Percentiles rank a stretch among this genome's conserved stretches.
Evolutionary conservation across 352 stramenopile genomes (phyloP).

Genomic region (Phytopythium aichiense): DNA sequence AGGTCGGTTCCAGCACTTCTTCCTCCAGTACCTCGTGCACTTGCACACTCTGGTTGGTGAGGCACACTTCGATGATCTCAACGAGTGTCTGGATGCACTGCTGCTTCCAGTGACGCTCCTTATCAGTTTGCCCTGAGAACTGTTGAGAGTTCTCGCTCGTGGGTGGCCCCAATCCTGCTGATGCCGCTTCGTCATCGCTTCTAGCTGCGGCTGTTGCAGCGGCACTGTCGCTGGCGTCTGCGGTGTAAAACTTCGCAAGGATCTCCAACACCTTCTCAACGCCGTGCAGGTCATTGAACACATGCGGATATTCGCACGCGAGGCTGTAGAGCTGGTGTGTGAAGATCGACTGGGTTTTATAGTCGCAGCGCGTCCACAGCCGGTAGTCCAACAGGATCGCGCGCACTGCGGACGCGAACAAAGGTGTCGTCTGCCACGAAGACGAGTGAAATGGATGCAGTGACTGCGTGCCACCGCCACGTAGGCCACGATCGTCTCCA

Average conservation of each 20-base stretch:
- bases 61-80: constrained; percentile 69
- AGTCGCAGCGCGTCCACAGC: constrained; percentile 55
- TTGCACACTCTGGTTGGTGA: constrained; percentile 74
- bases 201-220: background rate
- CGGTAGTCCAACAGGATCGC: constrained; percentile 67
- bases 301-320: constrained; percentile 59
- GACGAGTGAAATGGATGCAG: constrained; percentile 64
- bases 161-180: background rate
- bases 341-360: constrained; percentile 79
- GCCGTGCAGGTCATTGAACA: constrained; percentile 61
- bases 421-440: constrained; percentile 66
- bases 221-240: background rate
- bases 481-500: constrained; percentile 11
- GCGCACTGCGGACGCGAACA: constrained; percentile 66
- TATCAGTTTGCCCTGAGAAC: constrained; percentile 36
- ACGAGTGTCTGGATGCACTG: constrained; percentile 75
- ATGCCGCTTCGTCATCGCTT: background rate
- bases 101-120: constrained; percentile 66
- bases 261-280: constrained; percentile 64
- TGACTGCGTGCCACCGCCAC: background rate
- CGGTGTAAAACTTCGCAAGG: constrained; percentile 50
- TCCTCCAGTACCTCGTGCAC: constrained; percentile 64
- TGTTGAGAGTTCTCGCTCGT: constrained; percentile 39
- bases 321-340: constrained; percentile 74
- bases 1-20: constrained; percentile 68